Evolutionary conservation across 179 eudicot genomes (phyloP), one percentile per base, ranked within the genome.

Genomic region (Pouteria campechiana): DNA sequence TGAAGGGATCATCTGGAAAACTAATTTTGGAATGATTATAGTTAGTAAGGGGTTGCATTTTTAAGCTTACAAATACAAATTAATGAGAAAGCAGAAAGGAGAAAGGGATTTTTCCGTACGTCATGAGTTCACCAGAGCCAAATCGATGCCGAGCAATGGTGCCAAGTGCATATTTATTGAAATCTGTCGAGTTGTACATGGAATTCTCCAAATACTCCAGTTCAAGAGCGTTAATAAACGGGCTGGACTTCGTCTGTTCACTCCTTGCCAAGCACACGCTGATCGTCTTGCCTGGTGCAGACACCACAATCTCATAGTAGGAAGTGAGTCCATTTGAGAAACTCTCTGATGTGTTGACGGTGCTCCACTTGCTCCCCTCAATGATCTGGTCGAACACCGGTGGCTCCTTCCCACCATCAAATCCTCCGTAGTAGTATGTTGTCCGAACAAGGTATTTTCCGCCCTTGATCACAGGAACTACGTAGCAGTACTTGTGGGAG

Each of bases 351-450:
- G 93, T 86, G 25, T 90, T 63, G 13, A 89, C 95, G 3, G 41
- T 44, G 48, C 80, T 67, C 98, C 95, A 90, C 43, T 24, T 40
- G 2, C 84, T 76, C 5, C 90, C 95, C 17, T 82, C 95, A 3
- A 90, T 53, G 44, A 86, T 81, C 66, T 86, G 98, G 34, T 86
- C 82, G 20, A 90, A 86, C 3, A 79, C 63, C 0, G 98, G 90
- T 0, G 95, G 90, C 10, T 57, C 47, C 3, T 51, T 53, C 8
- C 82, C 73, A 1, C 87, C 95, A 24, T 90, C 90, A 33, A 76
- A 86, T 3, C 74, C 77, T 0, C 98, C 95, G 22, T 86, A 90
- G 58, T 58, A 90, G 52, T 74, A 86, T 1, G 79, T 60, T 3
- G 95, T 79, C n/a, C 74, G 60, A 15, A 90, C 59, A 0, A 90